Evolutionary conservation across 192 early-diverging fungal genomes (phyloP).

Genomic region (Diversispora eburnea): DNA sequence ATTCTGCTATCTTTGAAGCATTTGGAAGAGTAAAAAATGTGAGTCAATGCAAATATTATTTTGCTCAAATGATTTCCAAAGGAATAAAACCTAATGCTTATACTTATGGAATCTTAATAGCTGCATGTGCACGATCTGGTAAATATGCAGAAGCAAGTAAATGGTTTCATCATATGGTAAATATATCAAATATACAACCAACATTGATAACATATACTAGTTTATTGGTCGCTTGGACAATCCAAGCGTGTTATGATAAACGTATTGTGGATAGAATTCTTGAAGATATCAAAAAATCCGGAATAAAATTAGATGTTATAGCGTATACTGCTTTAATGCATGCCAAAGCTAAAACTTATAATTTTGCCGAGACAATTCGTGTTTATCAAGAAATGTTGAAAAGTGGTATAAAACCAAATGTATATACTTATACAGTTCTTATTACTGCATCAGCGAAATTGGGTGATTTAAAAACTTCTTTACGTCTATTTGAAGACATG

Average conservation of each 20-base stretch:
- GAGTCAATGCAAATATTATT: background rate
- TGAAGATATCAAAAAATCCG: conserved; percentile 14
- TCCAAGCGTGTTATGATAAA: background rate
- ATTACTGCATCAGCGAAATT: conserved; percentile 9
- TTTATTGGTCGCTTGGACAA: conserved; percentile 4
- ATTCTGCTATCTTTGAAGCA: background rate
- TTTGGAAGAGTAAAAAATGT: conserved; percentile 2
- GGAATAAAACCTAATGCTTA: background rate
- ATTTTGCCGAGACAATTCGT: background rate
- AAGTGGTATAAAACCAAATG: conserved; percentile 22
- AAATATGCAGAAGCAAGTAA: background rate
- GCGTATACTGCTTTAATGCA: conserved; percentile 23
- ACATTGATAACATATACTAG: background rate
- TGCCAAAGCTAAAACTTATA: background rate
- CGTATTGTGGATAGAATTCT: background rate
- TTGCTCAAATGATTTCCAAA: background rate
- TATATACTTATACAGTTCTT: conserved; percentile 11
- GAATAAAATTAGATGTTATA: conserved; percentile 17
- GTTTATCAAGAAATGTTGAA: conserved; percentile 26
- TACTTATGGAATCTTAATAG: conserved; percentile 3
- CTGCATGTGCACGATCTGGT: background rate
- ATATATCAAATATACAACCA: background rate
- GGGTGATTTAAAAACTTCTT: background rate
- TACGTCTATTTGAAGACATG: conserved; percentile 15
- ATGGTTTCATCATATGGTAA: conserved; percentile 1